phyloP scores from a whole-genome alignment of 139 green algal genomes.

The Chlamydomonas eustigma region DNA sequence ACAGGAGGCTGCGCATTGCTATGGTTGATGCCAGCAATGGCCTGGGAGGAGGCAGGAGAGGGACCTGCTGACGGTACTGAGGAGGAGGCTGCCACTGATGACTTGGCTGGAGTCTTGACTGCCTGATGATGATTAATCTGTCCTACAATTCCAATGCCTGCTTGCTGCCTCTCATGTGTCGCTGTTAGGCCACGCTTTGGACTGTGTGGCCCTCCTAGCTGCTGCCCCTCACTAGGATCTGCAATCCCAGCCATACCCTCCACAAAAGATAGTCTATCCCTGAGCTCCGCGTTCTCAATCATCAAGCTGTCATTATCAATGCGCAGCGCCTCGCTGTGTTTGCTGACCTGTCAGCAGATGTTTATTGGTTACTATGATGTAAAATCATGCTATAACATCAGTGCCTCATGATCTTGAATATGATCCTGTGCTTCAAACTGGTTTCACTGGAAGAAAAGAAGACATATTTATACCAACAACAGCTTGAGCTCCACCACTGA shows the following conservation, averaged over 20 bases:
- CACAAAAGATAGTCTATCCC: constrained; percentile 8
- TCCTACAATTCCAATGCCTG: not conserved
- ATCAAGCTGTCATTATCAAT: constrained; percentile 17
- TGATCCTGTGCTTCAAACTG: too few species aligned
- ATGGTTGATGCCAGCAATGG: not conserved
- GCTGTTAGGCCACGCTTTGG: not conserved
- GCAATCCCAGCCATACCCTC: constrained; percentile 11
- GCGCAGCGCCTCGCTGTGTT: constrained; percentile 10
- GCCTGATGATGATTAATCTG: not conserved
- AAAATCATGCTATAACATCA: too few species aligned
- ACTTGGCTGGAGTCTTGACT: too few species aligned
- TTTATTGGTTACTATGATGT: too few species aligned
- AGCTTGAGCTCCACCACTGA: too few species aligned
- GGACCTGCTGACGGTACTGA: too few species aligned
- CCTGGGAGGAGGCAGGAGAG: not conserved
- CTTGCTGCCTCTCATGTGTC: too few species aligned
- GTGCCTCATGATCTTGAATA: too few species aligned
- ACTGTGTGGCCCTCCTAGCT: not conserved
- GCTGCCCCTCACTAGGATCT: not conserved
- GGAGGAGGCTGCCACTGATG: too few species aligned
- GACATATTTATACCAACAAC: too few species aligned
- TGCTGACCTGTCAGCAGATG: not conserved
- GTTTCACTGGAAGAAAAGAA: too few species aligned
- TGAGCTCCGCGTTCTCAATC: constrained; percentile 14
- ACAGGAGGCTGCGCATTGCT: not conserved